phyloP scores from a whole-genome alignment of 2,329 filamentous ascomycete genomes.

The Dothidotthia symphoricarpi region DNA sequence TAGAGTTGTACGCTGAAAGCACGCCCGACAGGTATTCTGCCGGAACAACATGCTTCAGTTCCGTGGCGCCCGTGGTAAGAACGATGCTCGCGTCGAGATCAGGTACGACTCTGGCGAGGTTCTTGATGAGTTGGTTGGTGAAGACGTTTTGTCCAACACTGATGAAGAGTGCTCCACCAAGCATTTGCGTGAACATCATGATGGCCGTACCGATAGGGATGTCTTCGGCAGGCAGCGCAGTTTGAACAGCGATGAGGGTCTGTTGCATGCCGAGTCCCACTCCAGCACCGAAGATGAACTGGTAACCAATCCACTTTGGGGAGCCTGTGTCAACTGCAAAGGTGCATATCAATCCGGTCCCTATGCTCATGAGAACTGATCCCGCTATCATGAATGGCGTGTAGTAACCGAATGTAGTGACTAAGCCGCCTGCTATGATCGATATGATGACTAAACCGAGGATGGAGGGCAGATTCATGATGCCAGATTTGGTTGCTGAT shows the following conservation, averaged over 20 bases:
- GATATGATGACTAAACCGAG: slow-evolving; percentile 47
- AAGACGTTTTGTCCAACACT: slow-evolving; percentile 53
- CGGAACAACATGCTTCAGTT: slow-evolving; percentile 56
- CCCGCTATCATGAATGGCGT: slow-evolving; percentile 50
- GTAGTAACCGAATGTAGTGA: slow-evolving; percentile 50
- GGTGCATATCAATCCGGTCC: slow-evolving; percentile 48
- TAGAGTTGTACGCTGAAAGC: slow-evolving; percentile 62
- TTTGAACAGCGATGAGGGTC: slow-evolving; percentile 48
- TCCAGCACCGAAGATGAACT: slow-evolving; percentile 44
- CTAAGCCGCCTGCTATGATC: slow-evolving; percentile 40
- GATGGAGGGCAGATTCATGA: slow-evolving; percentile 50
- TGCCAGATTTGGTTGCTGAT: slow-evolving; percentile 48
- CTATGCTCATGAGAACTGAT: slow-evolving; percentile 46
- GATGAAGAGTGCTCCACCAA: slow-evolving; percentile 52
- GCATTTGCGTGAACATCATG: slow-evolving; percentile 50
- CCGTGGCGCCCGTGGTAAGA: slow-evolving; percentile 55
- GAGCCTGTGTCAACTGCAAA: slow-evolving; percentile 42
- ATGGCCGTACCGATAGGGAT: slow-evolving; percentile 50
- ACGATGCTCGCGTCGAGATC: slow-evolving; percentile 47
- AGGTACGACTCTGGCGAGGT: slow-evolving; percentile 39
- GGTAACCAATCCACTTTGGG: slow-evolving; percentile 43
- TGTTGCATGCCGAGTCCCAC: slow-evolving; percentile 52
- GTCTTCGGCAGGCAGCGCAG: slow-evolving; percentile 44
- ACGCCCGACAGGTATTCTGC: slow-evolving; percentile 54
- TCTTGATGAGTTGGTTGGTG: slow-evolving; percentile 49